A percentile compares a stretch with the other conserved stretches of the same genome.
phyloP scores from a whole-genome alignment of 345 rosid species.

The Clarkia xantiana region DNA sequence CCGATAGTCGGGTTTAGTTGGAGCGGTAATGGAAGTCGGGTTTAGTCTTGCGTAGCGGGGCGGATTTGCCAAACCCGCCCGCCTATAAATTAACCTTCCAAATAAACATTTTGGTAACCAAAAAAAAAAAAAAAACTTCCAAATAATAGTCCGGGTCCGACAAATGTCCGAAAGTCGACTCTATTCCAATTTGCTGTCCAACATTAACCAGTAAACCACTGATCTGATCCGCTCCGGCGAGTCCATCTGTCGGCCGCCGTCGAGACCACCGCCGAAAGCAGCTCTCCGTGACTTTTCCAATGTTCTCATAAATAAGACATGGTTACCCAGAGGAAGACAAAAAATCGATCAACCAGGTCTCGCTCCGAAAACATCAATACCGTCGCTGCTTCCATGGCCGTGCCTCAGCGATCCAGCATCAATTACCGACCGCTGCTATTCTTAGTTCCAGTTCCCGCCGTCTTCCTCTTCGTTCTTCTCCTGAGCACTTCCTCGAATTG shows the following conservation, averaged over 20 bases:
- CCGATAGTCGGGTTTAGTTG: no score
- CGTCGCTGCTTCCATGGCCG: slow-evolving; percentile 15
- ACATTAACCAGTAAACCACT: no score
- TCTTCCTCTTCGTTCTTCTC: slow-evolving; percentile 18
- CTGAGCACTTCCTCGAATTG: slow-evolving; percentile 21
- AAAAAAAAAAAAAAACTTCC: no score
- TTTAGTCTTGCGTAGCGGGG: no score
- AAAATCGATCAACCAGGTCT: slow-evolving; percentile 16
- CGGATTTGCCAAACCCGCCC: no score
- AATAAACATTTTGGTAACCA: no score
- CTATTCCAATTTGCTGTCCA: no score
- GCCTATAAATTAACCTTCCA: no score
- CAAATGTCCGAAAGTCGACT: no score
- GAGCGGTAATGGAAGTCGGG: no score
- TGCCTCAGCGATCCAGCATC: slow-evolving; percentile 16
- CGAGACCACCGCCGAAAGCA: neutral
- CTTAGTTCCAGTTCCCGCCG: slow-evolving; percentile 17
- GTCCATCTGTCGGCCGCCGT: neutral
- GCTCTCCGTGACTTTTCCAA: neutral
- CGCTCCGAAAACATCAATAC: neutral
- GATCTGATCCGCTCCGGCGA: no score
- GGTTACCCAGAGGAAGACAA: slow-evolving; percentile 22
- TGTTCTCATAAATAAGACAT: slow-evolving; percentile 6
- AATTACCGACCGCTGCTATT: slow-evolving; percentile 17
- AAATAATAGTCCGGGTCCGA: no score